Conservation (phyloP, 2,329 filamentous ascomycete species). For the Chrysoporthe austroafricana region DNA sequence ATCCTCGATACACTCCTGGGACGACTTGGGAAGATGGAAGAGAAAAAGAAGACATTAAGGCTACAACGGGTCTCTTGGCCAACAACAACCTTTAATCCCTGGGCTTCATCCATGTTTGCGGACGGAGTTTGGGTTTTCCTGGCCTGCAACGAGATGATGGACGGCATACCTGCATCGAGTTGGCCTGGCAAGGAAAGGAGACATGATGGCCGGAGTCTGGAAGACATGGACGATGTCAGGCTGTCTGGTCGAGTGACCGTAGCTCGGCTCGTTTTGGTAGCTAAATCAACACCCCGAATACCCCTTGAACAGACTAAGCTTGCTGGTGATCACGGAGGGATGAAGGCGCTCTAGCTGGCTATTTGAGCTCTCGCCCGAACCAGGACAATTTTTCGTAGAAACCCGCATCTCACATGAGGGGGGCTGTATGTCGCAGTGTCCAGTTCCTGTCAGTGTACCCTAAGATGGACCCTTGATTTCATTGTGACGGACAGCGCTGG, state of each 20-base stretch:
- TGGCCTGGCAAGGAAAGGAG: conserved; percentile 10
- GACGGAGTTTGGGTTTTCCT: conserved; percentile 12
- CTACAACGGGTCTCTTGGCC: conserved; percentile 23
- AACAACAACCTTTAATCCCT: conserved; percentile 15
- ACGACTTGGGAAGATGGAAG: conserved; percentile 15
- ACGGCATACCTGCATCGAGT: conserved; percentile 18
- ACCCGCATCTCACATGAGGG: not conserved
- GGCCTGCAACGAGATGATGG: conserved; percentile 21
- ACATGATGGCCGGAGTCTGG: conserved; percentile 14
- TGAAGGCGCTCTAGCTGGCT: not conserved
- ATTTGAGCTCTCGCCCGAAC: no score
- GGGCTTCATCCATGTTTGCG: conserved; percentile 10
- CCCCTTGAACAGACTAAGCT: conserved; percentile 1
- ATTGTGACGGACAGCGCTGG: not conserved
- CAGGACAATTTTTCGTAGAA: not conserved
- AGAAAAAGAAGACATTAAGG: conserved; percentile 13
- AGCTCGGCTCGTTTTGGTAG: conserved; percentile 28
- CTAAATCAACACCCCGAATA: conserved; percentile 26
- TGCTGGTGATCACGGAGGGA: not conserved
- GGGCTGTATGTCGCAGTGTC: not conserved
- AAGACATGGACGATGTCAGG: conserved; percentile 24
- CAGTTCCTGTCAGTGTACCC: not conserved
- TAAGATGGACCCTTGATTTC: not conserved
- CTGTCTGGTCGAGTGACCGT: conserved; percentile 31
- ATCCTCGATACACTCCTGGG: conserved; percentile 25